phyloP scores from a whole-genome alignment of 306 rosid genomes.

The Quercus cerris region DNA sequence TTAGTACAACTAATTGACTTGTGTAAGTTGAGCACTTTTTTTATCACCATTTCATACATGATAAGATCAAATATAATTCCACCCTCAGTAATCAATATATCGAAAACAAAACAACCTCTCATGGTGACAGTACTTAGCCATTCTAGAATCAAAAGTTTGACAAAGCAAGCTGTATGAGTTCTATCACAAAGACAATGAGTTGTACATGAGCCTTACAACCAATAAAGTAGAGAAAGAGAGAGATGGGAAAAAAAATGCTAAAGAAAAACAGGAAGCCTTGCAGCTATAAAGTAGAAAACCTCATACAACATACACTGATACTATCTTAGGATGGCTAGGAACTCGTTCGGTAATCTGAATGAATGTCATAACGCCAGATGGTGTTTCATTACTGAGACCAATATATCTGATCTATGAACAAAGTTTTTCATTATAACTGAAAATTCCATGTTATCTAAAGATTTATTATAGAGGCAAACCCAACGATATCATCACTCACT shows the following conservation, averaged over 20 bases:
- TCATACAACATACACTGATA: slow-evolving; percentile 75
- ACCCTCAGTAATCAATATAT: slow-evolving; percentile 1
- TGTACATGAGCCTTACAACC: slow-evolving; percentile 24
- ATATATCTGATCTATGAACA: slow-evolving; percentile 64
- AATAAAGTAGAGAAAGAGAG: slow-evolving; percentile 5
- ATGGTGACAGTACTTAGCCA: slow-evolving; percentile 92
- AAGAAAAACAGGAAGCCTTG: slow-evolving; percentile 12
- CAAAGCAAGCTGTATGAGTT: slow-evolving; percentile 79
- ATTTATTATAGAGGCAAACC: slow-evolving; percentile 4
- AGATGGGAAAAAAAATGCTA: slow-evolving; percentile 1
- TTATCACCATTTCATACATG: background rate
- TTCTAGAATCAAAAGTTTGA: slow-evolving; percentile 79
- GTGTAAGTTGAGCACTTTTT: background rate
- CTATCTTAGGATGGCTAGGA: slow-evolving; percentile 46
- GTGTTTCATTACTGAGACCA: slow-evolving; percentile 94
- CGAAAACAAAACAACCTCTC: slow-evolving; percentile 58
- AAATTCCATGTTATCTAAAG: background rate
- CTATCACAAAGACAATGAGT: slow-evolving; percentile 41
- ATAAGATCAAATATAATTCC: background rate
- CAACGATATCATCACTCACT: slow-evolving; percentile 34
- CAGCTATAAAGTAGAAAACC: background rate
- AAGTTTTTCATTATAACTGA: slow-evolving; percentile 1
- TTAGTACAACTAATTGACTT: background rate
- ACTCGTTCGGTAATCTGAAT: slow-evolving; percentile 57
- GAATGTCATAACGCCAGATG: slow-evolving; percentile 93